phyloP scores from a whole-genome alignment of 2,329 filamentous ascomycete species.

The Penicillium sclerotiorum region DNA sequence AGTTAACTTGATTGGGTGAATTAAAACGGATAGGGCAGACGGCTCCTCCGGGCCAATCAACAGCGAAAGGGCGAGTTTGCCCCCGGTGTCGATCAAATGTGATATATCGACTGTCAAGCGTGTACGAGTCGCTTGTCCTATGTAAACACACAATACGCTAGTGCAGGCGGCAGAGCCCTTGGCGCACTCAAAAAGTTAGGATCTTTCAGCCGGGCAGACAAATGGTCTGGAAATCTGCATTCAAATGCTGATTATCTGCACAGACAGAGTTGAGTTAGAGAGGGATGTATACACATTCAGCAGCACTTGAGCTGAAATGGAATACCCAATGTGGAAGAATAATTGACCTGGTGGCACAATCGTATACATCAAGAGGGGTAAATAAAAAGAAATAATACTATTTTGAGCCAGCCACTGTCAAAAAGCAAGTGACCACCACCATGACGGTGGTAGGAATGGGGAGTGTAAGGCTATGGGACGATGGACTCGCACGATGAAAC shows the following conservation, averaged over 20 bases:
- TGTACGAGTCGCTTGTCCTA: constrained; percentile 6
- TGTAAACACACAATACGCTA: not conserved
- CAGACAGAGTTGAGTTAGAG: not conserved
- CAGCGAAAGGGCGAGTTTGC: not conserved
- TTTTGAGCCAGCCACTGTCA: constrained; percentile 13
- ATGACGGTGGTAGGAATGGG: too few relatives aligned
- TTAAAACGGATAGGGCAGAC: not conserved
- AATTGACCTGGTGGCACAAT: not conserved
- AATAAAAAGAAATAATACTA: constrained; percentile 2
- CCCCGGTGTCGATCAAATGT: constrained; percentile 16
- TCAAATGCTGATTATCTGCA: not conserved
- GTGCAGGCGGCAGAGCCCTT: not conserved
- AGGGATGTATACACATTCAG: not conserved
- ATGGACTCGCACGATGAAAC: constrained; percentile 17
- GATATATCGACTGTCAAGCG: constrained; percentile 24
- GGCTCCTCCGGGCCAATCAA: constrained; percentile 14
- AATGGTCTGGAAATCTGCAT: too few relatives aligned
- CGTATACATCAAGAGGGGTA: not conserved
- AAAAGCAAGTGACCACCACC: constrained; percentile 1
- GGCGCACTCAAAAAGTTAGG: constrained; percentile 12
- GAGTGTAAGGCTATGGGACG: not conserved
- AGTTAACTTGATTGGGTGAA: constrained; percentile 11
- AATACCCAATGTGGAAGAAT: constrained; percentile 6
- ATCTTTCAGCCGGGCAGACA: not conserved
- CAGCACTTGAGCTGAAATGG: not conserved